Conservation (phyloP, 1,284 basidiomycete species). For the Cutaneotrichosporon dermatis region DNA sequence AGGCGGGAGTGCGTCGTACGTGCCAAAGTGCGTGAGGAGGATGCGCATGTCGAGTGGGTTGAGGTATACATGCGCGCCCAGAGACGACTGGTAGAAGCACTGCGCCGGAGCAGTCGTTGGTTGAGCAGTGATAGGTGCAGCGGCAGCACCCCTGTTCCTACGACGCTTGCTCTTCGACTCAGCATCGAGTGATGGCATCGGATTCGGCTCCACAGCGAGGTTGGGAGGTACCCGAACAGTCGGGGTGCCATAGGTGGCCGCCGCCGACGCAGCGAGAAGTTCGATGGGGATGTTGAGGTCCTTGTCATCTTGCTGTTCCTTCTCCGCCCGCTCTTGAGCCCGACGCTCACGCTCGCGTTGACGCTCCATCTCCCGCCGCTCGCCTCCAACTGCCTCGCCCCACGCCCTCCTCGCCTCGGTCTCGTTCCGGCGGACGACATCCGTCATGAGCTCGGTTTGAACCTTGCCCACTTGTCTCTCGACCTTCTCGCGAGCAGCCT, state of each 20-base stretch:
- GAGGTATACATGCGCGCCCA: constrained; percentile 85
- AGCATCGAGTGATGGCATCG: constrained; percentile 27
- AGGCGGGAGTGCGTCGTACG: constrained; percentile 80
- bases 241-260: not conserved
- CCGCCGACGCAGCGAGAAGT: constrained; percentile 7
- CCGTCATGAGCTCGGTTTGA: constrained; percentile 61
- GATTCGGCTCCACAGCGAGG: constrained; percentile 36
- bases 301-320: constrained; percentile 10
- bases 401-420: constrained; percentile 38
- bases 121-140: constrained; percentile 13
- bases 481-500: constrained; percentile 70
- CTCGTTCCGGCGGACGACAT: constrained; percentile 42
- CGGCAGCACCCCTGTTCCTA: constrained; percentile 28
- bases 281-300: constrained; percentile 14
- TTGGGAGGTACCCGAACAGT: constrained; percentile 38
- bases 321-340: constrained; percentile 31
- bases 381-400: constrained; percentile 38
- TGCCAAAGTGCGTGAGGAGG: constrained; percentile 75
- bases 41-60: constrained; percentile 95
- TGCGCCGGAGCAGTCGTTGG: constrained; percentile 53
- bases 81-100: constrained; percentile 92
- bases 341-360: constrained; percentile 46
- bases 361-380: constrained; percentile 48
- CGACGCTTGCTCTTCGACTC: constrained; percentile 22
- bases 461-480: constrained; percentile 73